A percentile compares a stretch with the other conserved stretches of the same genome.
phyloP scores from a whole-genome alignment of 148 eudicot species.

The Camellia granthamiana region DNA sequence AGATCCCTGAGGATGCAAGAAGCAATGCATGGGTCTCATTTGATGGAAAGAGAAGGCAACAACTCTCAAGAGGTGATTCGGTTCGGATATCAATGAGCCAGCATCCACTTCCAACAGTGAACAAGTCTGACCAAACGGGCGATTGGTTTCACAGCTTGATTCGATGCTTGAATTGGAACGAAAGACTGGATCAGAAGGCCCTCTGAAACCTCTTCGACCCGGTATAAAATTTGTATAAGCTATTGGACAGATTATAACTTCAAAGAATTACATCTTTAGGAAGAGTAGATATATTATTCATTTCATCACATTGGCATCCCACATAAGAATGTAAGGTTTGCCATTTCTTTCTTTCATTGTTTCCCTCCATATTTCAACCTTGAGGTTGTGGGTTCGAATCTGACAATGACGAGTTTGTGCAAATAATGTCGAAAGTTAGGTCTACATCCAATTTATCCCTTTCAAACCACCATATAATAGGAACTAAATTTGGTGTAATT shows the following conservation, averaged over 20 bases:
- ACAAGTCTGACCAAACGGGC: slow-evolving; percentile 91
- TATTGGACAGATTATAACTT: slow-evolving; percentile 31
- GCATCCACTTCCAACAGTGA: slow-evolving; percentile 95
- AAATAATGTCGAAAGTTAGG: too few relatives aligned
- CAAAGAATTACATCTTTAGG: slow-evolving; percentile 19
- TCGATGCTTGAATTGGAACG: slow-evolving; percentile 97
- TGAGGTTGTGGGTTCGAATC: too few relatives aligned
- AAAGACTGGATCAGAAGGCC: slow-evolving; percentile 94
- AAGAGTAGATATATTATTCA: background rate
- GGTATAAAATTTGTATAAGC: slow-evolving; percentile 32
- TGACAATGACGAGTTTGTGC: too few relatives aligned
- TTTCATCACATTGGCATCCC: slow-evolving; percentile 7
- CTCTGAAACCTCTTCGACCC: background rate
- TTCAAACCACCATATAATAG: too few relatives aligned
- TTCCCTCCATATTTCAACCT: too few relatives aligned
- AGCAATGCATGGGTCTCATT: slow-evolving; percentile 99
- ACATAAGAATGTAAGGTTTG: background rate
- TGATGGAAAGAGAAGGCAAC: slow-evolving; percentile 99
- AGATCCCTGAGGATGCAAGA: slow-evolving; percentile 97
- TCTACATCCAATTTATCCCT: too few relatives aligned
- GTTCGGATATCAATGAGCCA: slow-evolving; percentile 86
- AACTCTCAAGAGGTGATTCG: slow-evolving; percentile 91
- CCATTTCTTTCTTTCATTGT: background rate
- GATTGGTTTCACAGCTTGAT: slow-evolving; percentile 98
- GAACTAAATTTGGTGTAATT: too few relatives aligned